These are phyloP conservation scores for Podospora anserina DNA, from an alignment of 495 filamentous ascomycete genomes.

Conservation along the genomic window DNA sequence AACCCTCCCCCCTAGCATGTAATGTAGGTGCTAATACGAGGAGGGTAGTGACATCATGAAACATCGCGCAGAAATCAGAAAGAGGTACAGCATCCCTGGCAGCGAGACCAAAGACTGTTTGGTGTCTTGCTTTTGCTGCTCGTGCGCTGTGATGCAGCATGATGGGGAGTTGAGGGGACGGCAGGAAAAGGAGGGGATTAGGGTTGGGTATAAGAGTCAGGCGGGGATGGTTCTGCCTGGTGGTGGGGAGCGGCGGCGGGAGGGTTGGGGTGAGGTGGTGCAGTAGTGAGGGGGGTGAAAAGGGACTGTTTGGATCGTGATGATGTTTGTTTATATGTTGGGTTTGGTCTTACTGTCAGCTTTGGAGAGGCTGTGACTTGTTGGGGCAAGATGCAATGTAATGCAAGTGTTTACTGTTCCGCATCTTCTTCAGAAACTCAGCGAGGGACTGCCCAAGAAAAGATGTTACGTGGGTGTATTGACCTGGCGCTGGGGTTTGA, in stretches of 20 bases:
- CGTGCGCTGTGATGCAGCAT: conserved; percentile 52
- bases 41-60: conserved; percentile 37
- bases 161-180: conserved; percentile 49
- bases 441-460: too few relatives aligned
- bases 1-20: not conserved
- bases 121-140: conserved; percentile 45
- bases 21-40: not conserved
- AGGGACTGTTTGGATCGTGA: too few relatives aligned
- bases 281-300: too few relatives aligned
- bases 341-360: too few relatives aligned
- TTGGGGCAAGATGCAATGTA: too few relatives aligned
- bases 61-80: conserved; percentile 50
- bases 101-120: conserved; percentile 47
- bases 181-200: conserved; percentile 1
- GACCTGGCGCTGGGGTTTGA: too few relatives aligned
- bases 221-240: not conserved
- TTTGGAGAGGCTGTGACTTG: too few relatives aligned
- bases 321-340: too few relatives aligned
- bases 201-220: not conserved
- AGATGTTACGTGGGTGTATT: too few relatives aligned
- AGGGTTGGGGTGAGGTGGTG: not conserved
- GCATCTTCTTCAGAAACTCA: too few relatives aligned
- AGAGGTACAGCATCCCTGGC: conserved; percentile 49
- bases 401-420: too few relatives aligned
- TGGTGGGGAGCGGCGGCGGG: not conserved